phyloP scores from a whole-genome alignment of 2,329 filamentous ascomycete species.

The Metarhizium anisopliae region DNA sequence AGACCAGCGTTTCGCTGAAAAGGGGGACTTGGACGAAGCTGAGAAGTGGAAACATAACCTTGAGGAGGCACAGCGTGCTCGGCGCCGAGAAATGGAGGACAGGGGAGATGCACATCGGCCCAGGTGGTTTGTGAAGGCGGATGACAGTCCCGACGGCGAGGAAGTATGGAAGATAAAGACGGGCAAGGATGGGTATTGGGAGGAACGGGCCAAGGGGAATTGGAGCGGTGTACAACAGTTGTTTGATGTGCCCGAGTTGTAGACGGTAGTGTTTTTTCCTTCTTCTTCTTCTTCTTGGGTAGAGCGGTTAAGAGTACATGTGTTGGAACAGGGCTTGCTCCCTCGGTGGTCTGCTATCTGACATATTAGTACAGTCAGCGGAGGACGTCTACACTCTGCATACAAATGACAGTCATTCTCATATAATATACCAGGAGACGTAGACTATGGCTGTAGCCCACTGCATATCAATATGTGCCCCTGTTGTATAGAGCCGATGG shows the following conservation, averaged over 20 bases:
- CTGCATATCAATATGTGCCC: no score
- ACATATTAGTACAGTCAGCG: no score
- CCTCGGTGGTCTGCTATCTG: no score
- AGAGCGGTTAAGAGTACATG: not conserved
- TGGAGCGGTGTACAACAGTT: slow-evolving; percentile 53
- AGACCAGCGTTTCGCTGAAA: slow-evolving; percentile 79
- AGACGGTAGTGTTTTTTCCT: slow-evolving; percentile 6
- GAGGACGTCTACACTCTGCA: not conserved
- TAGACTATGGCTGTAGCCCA: no score
- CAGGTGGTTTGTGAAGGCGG: slow-evolving; percentile 73
- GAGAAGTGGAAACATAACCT: slow-evolving; percentile 75
- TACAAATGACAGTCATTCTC: not conserved
- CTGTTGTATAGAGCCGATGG: no score
- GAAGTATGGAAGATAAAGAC: slow-evolving; percentile 68
- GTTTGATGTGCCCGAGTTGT: slow-evolving; percentile 27
- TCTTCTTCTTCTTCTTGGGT: not conserved
- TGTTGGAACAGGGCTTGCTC: no score
- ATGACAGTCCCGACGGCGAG: slow-evolving; percentile 48
- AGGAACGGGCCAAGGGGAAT: slow-evolving; percentile 59
- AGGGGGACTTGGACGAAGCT: slow-evolving; percentile 72
- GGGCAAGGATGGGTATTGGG: slow-evolving; percentile 90
- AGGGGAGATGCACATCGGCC: slow-evolving; percentile 64
- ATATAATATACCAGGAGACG: no score
- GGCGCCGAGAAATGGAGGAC: slow-evolving; percentile 68
- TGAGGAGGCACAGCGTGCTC: slow-evolving; percentile 74